These are phyloP conservation scores for Pistacia atlantica DNA, from an alignment of 345 rosid genomes.

Conservation along the genomic window DNA sequence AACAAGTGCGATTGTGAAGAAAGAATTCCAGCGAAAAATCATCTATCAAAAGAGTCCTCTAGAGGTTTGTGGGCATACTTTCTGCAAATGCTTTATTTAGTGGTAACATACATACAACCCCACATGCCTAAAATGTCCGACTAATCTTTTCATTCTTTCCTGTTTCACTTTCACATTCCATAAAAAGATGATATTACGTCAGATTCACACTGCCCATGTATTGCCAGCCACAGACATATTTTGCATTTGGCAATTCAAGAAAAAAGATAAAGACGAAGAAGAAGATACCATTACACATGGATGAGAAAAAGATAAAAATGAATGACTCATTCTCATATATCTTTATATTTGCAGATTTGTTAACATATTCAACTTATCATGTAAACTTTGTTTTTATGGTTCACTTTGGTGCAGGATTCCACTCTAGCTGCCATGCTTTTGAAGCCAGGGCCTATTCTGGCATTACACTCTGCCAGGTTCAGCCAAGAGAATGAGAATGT, in stretches of 20 bases:
- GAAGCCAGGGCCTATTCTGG: conserved; percentile 73
- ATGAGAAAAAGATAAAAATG: too few relatives aligned
- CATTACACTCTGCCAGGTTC: conserved; percentile 52
- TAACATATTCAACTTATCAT: too few relatives aligned
- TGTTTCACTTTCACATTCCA: too few relatives aligned
- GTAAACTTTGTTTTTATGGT: neutral
- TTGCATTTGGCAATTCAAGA: too few relatives aligned
- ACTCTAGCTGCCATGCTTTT: conserved; percentile 70
- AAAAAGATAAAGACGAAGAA: too few relatives aligned
- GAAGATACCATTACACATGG: too few relatives aligned
- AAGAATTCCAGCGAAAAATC: conserved; percentile 57
- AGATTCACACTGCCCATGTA: neutral
- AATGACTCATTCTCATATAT: too few relatives aligned
- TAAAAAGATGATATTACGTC: neutral
- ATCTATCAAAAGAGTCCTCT: conserved; percentile 65
- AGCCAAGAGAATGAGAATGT: conserved; percentile 26
- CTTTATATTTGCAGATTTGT: too few relatives aligned
- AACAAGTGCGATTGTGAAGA: conserved; percentile 65
- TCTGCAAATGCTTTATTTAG: neutral
- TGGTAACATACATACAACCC: neutral
- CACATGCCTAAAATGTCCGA: neutral
- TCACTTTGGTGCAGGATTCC: conserved; percentile 46
- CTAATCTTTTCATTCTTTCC: neutral
- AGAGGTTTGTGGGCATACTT: conserved; percentile 44
- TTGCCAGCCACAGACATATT: too few relatives aligned